Evolutionary conservation across 345 rosid species (phyloP).

Genomic region (Arabidopsis arenosa): DNA sequence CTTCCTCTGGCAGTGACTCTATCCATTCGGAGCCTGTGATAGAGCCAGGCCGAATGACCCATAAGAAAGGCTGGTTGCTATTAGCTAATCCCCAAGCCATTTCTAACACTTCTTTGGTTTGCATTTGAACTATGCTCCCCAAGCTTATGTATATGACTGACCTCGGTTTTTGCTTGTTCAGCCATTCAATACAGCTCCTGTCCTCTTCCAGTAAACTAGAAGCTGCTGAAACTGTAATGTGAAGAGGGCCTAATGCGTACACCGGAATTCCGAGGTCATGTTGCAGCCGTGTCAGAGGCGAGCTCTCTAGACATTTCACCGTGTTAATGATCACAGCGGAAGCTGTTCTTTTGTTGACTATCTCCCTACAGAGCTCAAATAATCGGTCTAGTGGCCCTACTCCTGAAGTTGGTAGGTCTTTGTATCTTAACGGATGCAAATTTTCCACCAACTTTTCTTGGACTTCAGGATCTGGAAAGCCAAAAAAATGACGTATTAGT

Average conservation of each 20-base stretch:
- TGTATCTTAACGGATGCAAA: slow-evolving; percentile 34
- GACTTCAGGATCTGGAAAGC: slow-evolving; percentile 6
- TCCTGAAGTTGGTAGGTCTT: slow-evolving; percentile 24
- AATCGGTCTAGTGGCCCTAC: slow-evolving; percentile 6
- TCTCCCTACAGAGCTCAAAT: background rate
- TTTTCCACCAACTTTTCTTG: slow-evolving; percentile 25
- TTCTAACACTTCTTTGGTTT: slow-evolving; percentile 53
- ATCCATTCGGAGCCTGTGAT: slow-evolving; percentile 28
- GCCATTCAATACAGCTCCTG: slow-evolving; percentile 49
- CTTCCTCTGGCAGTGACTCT: slow-evolving; percentile 34
- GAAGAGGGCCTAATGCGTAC: slow-evolving; percentile 37
- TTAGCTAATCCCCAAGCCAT: slow-evolving; percentile 55
- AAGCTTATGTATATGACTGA: slow-evolving; percentile 65
- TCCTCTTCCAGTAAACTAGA: slow-evolving; percentile 43
- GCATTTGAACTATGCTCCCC: slow-evolving; percentile 51
- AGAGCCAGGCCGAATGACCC: slow-evolving; percentile 62
- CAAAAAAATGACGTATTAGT: background rate
- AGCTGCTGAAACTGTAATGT: slow-evolving; percentile 9
- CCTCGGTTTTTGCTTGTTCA: slow-evolving; percentile 44
- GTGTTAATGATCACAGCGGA: slow-evolving; percentile 40
- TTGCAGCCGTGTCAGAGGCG: slow-evolving; percentile 9
- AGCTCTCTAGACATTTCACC: slow-evolving; percentile 18
- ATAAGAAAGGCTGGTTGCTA: slow-evolving; percentile 53
- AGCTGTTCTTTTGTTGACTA: slow-evolving; percentile 26
- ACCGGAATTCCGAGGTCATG: slow-evolving; percentile 28